Evolutionary conservation across 2,329 filamentous ascomycete species (phyloP).

Genomic region (Fusarium agapanthi): DNA sequence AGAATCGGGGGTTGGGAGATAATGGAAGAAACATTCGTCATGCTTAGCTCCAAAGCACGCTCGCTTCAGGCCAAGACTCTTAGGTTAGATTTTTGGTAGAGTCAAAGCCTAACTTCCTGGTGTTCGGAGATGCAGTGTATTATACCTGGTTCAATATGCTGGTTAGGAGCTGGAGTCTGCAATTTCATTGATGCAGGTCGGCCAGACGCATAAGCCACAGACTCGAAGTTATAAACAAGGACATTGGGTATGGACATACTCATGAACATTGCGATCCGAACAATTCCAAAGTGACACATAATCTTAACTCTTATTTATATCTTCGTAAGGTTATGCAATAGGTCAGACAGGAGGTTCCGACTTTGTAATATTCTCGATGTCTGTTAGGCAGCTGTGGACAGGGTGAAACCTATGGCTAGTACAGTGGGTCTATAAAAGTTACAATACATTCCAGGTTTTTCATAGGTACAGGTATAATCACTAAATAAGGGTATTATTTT

Average conservation of each 20-base stretch:
- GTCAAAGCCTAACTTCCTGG: background rate
- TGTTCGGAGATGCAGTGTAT: background rate
- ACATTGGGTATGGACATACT: background rate
- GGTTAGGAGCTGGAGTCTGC: background rate
- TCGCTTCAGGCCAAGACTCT: background rate
- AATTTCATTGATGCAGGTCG: background rate
- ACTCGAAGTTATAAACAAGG: background rate
- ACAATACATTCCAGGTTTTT: no score
- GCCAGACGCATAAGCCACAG: background rate
- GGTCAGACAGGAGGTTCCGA: background rate
- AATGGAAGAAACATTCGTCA: background rate
- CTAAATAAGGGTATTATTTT: no score
- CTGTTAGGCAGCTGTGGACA: background rate
- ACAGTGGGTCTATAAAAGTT: no score
- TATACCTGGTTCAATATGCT: background rate
- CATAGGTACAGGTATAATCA: no score
- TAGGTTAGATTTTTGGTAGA: background rate
- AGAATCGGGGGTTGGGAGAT: background rate
- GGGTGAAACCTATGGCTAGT: background rate
- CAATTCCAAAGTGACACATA: background rate
- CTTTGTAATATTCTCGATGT: background rate
- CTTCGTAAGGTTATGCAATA: background rate
- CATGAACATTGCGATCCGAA: background rate
- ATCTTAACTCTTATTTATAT: background rate
- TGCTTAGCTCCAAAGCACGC: background rate